Evolutionary conservation across 2,329 filamentous ascomycete genomes (phyloP).

Genomic region (Fusarium graminum): DNA sequence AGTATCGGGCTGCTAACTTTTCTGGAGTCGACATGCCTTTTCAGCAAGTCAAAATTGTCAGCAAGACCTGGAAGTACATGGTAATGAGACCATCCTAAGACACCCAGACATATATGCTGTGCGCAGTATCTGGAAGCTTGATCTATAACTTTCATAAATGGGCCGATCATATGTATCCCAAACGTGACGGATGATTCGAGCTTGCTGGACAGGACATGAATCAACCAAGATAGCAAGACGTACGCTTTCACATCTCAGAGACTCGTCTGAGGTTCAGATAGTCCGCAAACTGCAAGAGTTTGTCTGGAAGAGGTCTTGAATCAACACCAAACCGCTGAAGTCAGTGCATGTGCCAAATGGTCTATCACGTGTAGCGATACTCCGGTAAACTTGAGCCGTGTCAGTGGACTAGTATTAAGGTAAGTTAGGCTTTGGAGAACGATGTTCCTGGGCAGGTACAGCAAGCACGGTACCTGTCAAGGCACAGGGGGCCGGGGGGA

Average conservation of each 20-base stretch:
- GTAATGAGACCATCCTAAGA: not conserved
- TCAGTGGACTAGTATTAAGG: not conserved
- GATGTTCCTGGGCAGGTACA: not conserved
- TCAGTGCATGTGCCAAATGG: not conserved
- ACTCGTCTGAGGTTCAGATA: not conserved
- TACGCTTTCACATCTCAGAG: not conserved
- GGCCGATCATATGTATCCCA: not conserved
- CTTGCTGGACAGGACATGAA: not conserved
- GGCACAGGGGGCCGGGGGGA: not conserved
- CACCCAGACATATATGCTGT: not conserved
- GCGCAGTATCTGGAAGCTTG: not conserved
- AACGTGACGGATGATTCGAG: not conserved
- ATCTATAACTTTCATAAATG: not conserved
- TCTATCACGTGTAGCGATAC: not conserved
- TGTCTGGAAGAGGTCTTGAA: not conserved
- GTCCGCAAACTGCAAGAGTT: not conserved
- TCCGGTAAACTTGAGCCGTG: not conserved
- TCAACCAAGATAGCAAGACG: not conserved
- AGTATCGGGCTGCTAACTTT: not conserved
- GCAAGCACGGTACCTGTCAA: not conserved
- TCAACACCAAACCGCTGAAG: not conserved
- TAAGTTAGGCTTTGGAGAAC: not conserved
- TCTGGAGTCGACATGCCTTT: not conserved
- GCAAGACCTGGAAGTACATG: not conserved
- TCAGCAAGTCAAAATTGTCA: not conserved